Conservation (phyloP, 345 rosid genomes). For the Gossypium sturtianum region DNA sequence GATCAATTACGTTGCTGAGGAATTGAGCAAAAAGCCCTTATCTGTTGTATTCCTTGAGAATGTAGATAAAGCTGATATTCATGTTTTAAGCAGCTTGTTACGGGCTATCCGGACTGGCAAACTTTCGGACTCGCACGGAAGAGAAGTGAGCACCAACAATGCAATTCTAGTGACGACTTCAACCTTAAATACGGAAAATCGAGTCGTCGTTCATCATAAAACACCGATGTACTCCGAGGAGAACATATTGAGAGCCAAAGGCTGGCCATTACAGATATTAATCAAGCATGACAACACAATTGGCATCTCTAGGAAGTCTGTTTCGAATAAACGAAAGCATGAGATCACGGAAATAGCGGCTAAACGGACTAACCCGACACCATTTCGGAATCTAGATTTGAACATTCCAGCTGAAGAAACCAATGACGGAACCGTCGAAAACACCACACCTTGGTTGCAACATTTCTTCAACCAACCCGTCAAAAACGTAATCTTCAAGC, state of each 20-base stretch:
- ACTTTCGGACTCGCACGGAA: slow-evolving; percentile 57
- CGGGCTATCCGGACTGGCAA: slow-evolving; percentile 53
- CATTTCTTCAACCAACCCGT: slow-evolving; percentile 32
- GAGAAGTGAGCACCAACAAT: slow-evolving; percentile 52
- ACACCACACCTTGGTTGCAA: slow-evolving; percentile 44
- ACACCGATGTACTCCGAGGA: slow-evolving; percentile 40
- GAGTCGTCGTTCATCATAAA: slow-evolving; percentile 2
- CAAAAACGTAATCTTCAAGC: slow-evolving; percentile 41
- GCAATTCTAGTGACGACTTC: slow-evolving; percentile 55
- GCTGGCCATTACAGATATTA: slow-evolving; percentile 41
- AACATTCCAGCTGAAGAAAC: slow-evolving; percentile 62
- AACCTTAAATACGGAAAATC: slow-evolving; percentile 14
- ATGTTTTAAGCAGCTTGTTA: slow-evolving; percentile 37
- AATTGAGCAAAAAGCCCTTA: slow-evolving; percentile 49
- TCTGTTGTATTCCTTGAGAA: slow-evolving; percentile 70
- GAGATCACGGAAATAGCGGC: slow-evolving; percentile 25
- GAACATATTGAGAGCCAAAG: slow-evolving; percentile 37
- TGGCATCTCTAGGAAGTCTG: slow-evolving; percentile 3
- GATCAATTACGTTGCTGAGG: slow-evolving; percentile 56
- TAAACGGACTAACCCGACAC: slow-evolving; percentile 39
- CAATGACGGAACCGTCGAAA: slow-evolving; percentile 19
- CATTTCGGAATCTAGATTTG: slow-evolving; percentile 45
- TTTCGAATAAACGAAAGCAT: slow-evolving; percentile 46
- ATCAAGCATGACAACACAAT: slow-evolving; percentile 24
- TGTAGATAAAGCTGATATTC: slow-evolving; percentile 61